These are phyloP conservation scores for Coniochaeta sp. DNA, from an alignment of 2,329 filamentous ascomycete genomes.

Conservation along the genomic window DNA sequence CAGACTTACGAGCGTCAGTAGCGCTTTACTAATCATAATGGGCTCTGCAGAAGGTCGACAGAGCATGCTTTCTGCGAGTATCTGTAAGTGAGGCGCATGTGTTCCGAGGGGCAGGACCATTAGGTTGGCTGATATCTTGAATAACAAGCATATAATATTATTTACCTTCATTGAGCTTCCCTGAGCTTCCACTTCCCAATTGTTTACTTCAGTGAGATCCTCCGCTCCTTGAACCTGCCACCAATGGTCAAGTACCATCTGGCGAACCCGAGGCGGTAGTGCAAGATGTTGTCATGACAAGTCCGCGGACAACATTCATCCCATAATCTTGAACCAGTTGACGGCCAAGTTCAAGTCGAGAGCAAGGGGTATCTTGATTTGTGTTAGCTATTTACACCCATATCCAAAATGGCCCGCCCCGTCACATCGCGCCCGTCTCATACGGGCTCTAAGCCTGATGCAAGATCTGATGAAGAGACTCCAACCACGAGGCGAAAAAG, in stretches of 20 bases:
- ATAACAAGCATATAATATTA: too few species aligned
- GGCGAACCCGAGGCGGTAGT: not conserved
- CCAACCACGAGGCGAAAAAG: not conserved
- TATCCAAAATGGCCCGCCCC: not conserved
- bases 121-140: too few species aligned
- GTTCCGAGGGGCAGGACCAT: too few species aligned
- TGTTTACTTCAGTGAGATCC: too few species aligned
- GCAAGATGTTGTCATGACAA: not conserved
- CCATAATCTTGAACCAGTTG: not conserved
- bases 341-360: not conserved
- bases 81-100: too few species aligned
- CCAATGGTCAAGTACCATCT: not conserved
- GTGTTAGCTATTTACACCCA: not conserved
- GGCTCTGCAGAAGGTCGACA: too few species aligned
- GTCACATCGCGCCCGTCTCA: conserved; percentile 3
- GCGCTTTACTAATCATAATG: too few species aligned
- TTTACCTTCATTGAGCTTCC: too few species aligned
- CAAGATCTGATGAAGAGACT: not conserved
- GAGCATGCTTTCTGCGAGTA: too few species aligned
- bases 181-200: too few species aligned
- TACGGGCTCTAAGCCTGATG: conserved; percentile 10
- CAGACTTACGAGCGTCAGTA: too few species aligned
- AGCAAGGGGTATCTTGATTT: not conserved
- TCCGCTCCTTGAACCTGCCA: too few species aligned
- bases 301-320: not conserved